These are phyloP conservation scores for Rhodocollybia butyracea DNA, from an alignment of 768 basidiomycete genomes.

Conservation along the genomic window DNA sequence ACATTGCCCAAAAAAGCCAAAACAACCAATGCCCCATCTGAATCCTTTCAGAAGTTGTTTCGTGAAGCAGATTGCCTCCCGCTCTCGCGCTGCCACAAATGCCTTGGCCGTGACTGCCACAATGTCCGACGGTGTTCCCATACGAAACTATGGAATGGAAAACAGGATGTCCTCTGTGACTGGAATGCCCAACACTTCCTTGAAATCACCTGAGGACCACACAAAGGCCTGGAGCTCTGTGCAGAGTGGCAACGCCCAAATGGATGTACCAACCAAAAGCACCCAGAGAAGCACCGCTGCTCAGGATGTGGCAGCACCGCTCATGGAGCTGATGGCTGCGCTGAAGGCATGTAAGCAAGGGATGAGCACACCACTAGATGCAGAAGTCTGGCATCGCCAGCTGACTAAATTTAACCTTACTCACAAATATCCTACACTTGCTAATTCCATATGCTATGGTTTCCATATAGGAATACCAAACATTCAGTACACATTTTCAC, in stretches of 20 bases:
- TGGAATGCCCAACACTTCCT: slow-evolving; percentile 17
- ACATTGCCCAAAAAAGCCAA: background rate
- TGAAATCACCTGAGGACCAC: slow-evolving; percentile 8
- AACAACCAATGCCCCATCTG: background rate
- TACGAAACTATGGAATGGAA: slow-evolving; percentile 19
- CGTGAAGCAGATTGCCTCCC: background rate
- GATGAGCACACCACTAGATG: slow-evolving; percentile 27
- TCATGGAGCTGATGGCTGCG: slow-evolving; percentile 40
- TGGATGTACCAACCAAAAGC: slow-evolving; percentile 22
- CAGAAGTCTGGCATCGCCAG: slow-evolving; percentile 26
- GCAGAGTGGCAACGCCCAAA: slow-evolving; percentile 26
- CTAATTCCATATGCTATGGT: slow-evolving; percentile 10
- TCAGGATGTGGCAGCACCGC: slow-evolving; percentile 34
- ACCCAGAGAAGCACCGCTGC: slow-evolving; percentile 32
- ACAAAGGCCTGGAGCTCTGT: slow-evolving; percentile 25
- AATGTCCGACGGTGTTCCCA: slow-evolving; percentile 16
- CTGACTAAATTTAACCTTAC: slow-evolving; percentile 18
- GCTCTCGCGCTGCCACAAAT: slow-evolving; percentile 13
- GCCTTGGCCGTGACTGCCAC: slow-evolving; percentile 28
- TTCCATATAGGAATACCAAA: background rate
- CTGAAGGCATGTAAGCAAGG: slow-evolving; percentile 26
- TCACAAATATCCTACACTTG: slow-evolving; percentile 23
- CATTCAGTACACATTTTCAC: background rate
- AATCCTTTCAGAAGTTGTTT: background rate
- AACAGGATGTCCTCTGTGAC: slow-evolving; percentile 9